phyloP scores from a whole-genome alignment of 768 basidiomycete species.

The Suillus americanus region DNA sequence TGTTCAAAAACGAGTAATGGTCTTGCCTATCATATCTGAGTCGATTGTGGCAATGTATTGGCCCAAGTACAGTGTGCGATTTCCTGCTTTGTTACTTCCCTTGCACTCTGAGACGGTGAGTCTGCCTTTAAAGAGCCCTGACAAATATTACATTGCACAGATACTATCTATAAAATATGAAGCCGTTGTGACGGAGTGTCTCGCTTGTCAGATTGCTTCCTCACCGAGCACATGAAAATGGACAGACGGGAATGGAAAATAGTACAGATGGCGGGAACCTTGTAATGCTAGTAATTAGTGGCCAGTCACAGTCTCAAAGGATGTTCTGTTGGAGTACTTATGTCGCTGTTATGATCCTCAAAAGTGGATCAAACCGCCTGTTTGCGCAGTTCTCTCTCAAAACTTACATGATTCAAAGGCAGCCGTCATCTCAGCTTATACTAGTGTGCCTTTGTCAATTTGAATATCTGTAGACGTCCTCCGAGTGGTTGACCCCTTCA shows the following conservation, averaged over 20 bases:
- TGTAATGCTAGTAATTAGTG: too few species aligned
- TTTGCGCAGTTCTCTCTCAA: not conserved
- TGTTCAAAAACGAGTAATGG: too few species aligned
- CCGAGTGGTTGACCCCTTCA: not conserved
- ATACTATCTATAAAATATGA: not conserved
- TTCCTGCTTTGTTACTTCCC: not conserved
- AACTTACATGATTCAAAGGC: not conserved
- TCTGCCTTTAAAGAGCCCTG: not conserved
- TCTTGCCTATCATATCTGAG: not conserved
- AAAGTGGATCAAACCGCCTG: not conserved
- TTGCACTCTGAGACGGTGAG: not conserved
- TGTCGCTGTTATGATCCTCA: not conserved
- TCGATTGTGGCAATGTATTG: not conserved
- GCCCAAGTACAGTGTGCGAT: not conserved
- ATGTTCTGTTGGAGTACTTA: not conserved
- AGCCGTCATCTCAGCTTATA: not conserved
- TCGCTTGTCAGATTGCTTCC: not conserved
- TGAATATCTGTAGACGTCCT: not conserved
- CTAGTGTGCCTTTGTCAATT: not conserved
- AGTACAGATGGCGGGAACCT: too few species aligned
- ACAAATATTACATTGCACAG: not conserved
- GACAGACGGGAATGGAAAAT: not conserved
- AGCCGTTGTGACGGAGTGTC: not conserved
- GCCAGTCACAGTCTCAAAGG: not conserved
- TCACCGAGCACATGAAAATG: not conserved